Conservation (phyloP, 2,329 filamentous ascomycete genomes). For the Sclerotinia spermophila region DNA sequence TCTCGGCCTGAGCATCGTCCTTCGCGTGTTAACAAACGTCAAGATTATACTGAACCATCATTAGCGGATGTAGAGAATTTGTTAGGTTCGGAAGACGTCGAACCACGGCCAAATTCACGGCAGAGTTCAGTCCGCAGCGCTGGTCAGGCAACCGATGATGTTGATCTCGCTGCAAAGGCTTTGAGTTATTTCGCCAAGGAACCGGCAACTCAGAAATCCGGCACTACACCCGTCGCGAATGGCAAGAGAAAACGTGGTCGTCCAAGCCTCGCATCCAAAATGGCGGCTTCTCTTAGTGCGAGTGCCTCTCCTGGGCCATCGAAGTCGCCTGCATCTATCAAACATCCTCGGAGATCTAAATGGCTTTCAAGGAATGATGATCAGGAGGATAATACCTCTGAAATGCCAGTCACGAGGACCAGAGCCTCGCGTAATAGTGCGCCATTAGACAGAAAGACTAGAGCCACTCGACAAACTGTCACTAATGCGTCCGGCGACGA, state of each 20-base stretch:
- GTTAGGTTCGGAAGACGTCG: constrained; percentile 4
- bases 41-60: constrained; percentile 30
- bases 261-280: constrained; percentile 6
- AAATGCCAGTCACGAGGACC: neutral
- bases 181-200: constrained; percentile 24
- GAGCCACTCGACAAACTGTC: neutral
- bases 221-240: constrained; percentile 10
- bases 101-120: neutral
- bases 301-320: neutral
- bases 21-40: constrained; percentile 24
- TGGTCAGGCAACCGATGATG: constrained; percentile 17
- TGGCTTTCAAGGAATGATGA: constrained; percentile 33
- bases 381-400: constrained; percentile 11
- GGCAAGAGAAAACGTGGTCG: constrained; percentile 23
- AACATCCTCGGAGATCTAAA: constrained; percentile 29
- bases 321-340: constrained; percentile 22
- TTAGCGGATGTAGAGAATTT: constrained; percentile 26
- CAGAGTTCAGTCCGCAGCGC: constrained; percentile 11
- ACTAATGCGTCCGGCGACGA: neutral
- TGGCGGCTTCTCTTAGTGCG: neutral
- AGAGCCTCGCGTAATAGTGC: neutral
- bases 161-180: constrained; percentile 29
- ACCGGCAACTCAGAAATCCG: neutral
- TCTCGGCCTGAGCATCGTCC: constrained; percentile 23
- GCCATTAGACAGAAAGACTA: neutral